Conservation (phyloP, 371 early-diverging fungal genomes). For the Umbelopsis sp. region DNA sequence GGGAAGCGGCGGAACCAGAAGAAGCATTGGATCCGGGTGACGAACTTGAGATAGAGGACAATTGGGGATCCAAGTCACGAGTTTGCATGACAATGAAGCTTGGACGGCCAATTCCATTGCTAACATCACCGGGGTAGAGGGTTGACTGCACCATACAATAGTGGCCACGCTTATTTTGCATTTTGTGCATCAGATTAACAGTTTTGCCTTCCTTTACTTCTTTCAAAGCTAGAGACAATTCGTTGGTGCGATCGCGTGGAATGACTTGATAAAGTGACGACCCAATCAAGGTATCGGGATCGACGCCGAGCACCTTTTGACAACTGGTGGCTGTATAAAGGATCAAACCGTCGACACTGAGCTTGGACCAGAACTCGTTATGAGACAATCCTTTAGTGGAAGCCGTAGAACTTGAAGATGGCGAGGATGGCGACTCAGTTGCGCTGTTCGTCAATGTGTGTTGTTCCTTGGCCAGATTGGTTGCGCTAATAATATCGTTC, state of each 20-base stretch:
- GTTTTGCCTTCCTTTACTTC: constrained; percentile 52
- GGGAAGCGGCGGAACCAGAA: background rate
- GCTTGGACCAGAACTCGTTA: constrained; percentile 65
- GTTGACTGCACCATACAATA: constrained; percentile 49
- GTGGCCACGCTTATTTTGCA: constrained; percentile 44
- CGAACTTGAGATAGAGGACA: background rate
- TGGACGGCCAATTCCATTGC: constrained; percentile 31
- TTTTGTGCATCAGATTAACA: constrained; percentile 42
- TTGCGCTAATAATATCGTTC: background rate
- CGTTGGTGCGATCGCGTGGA: constrained; percentile 55
- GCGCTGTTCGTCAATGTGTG: background rate
- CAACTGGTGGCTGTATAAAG: constrained; percentile 53
- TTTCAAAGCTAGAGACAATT: constrained; percentile 49
- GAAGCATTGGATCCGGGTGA: background rate
- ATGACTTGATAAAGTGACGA: constrained; percentile 59
- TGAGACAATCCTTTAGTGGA: constrained; percentile 20
- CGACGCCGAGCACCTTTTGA: constrained; percentile 46
- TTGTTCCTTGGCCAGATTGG: background rate
- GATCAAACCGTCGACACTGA: constrained; percentile 62
- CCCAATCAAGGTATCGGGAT: constrained; percentile 52
- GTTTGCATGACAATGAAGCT: constrained; percentile 51
- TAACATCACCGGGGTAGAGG: constrained; percentile 52
- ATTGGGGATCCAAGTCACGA: background rate
- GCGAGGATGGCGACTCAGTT: background rate
- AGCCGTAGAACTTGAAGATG: background rate